Conservation (phyloP, 257 asterid species). For the Rubia yunnanensis region DNA sequence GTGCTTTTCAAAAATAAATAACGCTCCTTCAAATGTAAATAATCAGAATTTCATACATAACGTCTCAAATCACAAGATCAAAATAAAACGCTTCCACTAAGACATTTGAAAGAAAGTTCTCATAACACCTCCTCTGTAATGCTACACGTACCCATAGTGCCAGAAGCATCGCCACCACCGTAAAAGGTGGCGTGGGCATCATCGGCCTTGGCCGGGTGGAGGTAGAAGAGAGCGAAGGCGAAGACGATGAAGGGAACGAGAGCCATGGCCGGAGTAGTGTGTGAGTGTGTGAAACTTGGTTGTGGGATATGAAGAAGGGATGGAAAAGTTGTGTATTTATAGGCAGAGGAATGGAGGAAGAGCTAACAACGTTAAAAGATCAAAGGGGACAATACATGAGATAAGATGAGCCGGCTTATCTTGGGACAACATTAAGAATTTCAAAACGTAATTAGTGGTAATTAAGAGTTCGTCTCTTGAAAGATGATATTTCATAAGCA, state of each 20-base stretch:
- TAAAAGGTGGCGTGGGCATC: slow-evolving; percentile 46
- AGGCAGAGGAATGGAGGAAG: neutral
- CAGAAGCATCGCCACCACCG: slow-evolving; percentile 46
- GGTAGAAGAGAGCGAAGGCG: slow-evolving; percentile 2
- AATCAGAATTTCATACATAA: too few species aligned
- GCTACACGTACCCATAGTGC: slow-evolving; percentile 34
- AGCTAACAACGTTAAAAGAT: neutral
- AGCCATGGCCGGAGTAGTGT: neutral
- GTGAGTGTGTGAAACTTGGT: neutral
- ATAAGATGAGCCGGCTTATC: slow-evolving; percentile 16
- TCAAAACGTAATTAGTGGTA: neutral
- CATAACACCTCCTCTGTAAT: neutral
- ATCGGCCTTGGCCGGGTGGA: slow-evolving; percentile 8
- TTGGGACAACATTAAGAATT: slow-evolving; percentile 1
- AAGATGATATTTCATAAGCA: too few species aligned
- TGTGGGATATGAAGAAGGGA: neutral
- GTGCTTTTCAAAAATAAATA: too few species aligned
- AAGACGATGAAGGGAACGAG: slow-evolving; percentile 4
- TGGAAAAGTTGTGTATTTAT: slow-evolving; percentile 11
- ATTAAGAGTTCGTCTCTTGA: too few species aligned
- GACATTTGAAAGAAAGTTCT: too few species aligned
- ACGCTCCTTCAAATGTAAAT: too few species aligned
- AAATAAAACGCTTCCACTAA: too few species aligned
- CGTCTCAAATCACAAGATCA: too few species aligned
- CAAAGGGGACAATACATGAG: slow-evolving; percentile 7